Conservation (phyloP, 2,329 filamentous ascomycete genomes). For the Nemania serpens region DNA sequence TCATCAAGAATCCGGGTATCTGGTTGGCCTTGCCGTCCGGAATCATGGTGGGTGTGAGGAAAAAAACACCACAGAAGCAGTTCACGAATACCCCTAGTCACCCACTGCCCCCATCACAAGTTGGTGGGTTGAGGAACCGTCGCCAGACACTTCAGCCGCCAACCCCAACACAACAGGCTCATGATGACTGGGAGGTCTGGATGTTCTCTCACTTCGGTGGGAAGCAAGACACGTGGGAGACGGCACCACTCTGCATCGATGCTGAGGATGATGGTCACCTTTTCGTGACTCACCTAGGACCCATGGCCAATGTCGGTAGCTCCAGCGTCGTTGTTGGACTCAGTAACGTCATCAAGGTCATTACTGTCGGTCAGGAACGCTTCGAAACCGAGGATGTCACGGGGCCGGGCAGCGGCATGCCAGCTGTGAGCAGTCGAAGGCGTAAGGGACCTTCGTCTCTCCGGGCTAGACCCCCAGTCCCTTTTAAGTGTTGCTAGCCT, state of each 20-base stretch:
- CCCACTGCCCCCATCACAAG: slow-evolving; percentile 27
- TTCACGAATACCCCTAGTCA: slow-evolving; percentile 27
- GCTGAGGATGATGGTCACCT: slow-evolving; percentile 56
- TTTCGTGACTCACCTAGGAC: slow-evolving; percentile 69
- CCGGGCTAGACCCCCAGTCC: slow-evolving; percentile 20
- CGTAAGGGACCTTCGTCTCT: slow-evolving; percentile 40
- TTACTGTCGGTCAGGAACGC: slow-evolving; percentile 68
- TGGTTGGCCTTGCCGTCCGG: slow-evolving; percentile 68
- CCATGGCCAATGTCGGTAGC: slow-evolving; percentile 65
- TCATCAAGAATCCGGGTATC: slow-evolving; percentile 63
- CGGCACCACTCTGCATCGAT: slow-evolving; percentile 49
- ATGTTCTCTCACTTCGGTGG: slow-evolving; percentile 51
- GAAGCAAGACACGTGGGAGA: slow-evolving; percentile 51
- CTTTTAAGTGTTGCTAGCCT: slow-evolving; percentile 23
- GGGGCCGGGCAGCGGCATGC: slow-evolving; percentile 44
- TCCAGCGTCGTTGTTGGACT: slow-evolving; percentile 71
- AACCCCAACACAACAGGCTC: slow-evolving; percentile 28
- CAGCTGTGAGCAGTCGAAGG: slow-evolving; percentile 41
- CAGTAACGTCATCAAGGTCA: slow-evolving; percentile 73
- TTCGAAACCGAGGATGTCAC: slow-evolving; percentile 54
- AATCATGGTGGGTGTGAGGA: slow-evolving; percentile 67
- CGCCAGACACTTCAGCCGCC: slow-evolving; percentile 32
- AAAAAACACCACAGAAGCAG: slow-evolving; percentile 41
- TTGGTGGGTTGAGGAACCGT: slow-evolving; percentile 37
- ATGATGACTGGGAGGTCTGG: slow-evolving; percentile 60